Evolutionary conservation across 805 yeast species (phyloP), one percentile per base, ranked within the genome.

Genomic region (Diddensiella santjacobensis): DNA sequence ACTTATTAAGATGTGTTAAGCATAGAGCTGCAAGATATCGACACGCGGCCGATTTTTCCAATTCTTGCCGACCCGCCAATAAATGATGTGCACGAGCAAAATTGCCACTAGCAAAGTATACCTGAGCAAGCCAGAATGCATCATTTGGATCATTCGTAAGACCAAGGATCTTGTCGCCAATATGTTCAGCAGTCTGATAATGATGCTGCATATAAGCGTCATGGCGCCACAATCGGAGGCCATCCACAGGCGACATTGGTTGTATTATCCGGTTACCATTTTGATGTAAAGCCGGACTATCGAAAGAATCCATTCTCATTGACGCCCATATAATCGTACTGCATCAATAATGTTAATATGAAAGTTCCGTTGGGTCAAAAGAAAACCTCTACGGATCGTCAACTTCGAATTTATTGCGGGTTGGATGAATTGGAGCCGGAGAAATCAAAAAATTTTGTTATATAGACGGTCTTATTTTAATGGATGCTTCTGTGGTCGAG

Each of bases 91-190:
- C 96, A 29, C 96, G 72, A 36, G 83, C 75, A 65, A 80, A 89
- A 60, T 85, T 79, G 8, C 91, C 91, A 48, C 79, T 80, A 48
- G 81, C 72, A 64, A 80, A 87, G 63, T 84, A 81, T 3, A 86
- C 95, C 68, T 91, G 96, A 0, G 96, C 96, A 24, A 91, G 72
- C 96, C 97, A 90, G 65, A 88, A 91, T 8, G 96, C 96, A 63
- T 91, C 98, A 60, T 84, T 87, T 11, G 96, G 85, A 61, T 90
- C 96, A 50, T 60, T 75, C 0, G 97, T 89, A 51, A 93, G 69
- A 1, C 89, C 78, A 37, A 87, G 74, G 4, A 93, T 87, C 59
- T 90, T 91, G 68, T 93, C 96, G 13, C 96, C 98, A 22, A 93
- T 78, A 62, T 81, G 88, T 58, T 84, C 91, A 0, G 98, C 97